A percentile compares a stretch with the other conserved stretches of the same genome.
Conservation (phyloP, 2,329 filamentous ascomycete species). For the Capronia coronata region DNA sequence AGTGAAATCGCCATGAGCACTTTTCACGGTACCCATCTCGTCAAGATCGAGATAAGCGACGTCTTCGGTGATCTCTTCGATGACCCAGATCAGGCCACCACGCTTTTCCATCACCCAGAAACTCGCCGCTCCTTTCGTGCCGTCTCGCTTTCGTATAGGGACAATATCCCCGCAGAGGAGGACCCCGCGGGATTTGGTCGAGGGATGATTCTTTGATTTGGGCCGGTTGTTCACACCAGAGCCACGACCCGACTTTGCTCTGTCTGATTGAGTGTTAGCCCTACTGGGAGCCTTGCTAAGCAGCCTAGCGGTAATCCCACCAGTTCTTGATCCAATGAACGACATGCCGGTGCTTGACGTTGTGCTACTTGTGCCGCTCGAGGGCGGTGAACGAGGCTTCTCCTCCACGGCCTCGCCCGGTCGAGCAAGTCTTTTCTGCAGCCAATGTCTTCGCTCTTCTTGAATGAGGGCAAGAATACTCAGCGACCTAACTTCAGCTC, state of each 20-base stretch:
- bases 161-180: constrained; percentile 96
- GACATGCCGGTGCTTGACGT: constrained; percentile 31
- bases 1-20: constrained; percentile 66
- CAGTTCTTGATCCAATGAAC: constrained; percentile 61
- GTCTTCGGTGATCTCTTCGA: constrained; percentile 96
- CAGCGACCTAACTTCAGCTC: constrained; percentile 86
- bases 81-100: constrained; percentile 88
- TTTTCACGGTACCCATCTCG: constrained; percentile 66
- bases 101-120: constrained; percentile 98
- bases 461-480: constrained; percentile 93
- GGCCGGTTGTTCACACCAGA: constrained; percentile 40
- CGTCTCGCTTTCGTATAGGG: constrained; percentile 92
- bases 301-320: constrained; percentile 81
- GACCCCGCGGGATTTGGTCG: constrained; percentile 76
- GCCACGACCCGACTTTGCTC: constrained; percentile 55
- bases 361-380: constrained; percentile 24
- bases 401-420: constrained; percentile 32
- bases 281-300: constrained; percentile 71
- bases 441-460: constrained; percentile 79
- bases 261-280: constrained; percentile 40
- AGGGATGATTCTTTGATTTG: constrained; percentile 56
- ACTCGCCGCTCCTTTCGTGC: constrained; percentile 82
- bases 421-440: constrained; percentile 68
- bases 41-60: constrained; percentile 71
- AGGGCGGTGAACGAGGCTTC: constrained; percentile 14